Evolutionary conservation across 306 rosid species (phyloP).

Genomic region (Carpinus viminea): DNA sequence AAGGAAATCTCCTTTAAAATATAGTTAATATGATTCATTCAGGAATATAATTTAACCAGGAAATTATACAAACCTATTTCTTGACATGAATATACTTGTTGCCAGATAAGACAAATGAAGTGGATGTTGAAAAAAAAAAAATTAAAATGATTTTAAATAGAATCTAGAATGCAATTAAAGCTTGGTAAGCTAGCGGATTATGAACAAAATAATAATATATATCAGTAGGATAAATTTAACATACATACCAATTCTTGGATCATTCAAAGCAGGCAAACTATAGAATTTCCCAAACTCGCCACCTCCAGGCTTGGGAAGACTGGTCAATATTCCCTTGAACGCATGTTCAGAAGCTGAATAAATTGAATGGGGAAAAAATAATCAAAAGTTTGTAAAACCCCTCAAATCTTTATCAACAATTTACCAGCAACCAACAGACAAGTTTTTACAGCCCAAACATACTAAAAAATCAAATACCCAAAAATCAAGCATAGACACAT

Average conservation of each 20-base stretch:
- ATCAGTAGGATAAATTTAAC: background rate
- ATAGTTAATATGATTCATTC: background rate
- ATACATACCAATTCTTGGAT: constrained; percentile 27
- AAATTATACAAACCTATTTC: background rate
- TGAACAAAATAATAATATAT: background rate
- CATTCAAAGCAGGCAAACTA: constrained; percentile 28
- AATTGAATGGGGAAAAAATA: background rate
- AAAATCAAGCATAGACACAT: background rate
- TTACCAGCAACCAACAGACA: background rate
- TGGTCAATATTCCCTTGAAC: constrained; percentile 23
- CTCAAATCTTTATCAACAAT: background rate
- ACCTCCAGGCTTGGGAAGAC: constrained; percentile 34
- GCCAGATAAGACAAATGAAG: background rate
- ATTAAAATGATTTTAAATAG: background rate
- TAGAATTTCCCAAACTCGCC: constrained; percentile 32
- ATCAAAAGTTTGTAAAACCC: background rate
- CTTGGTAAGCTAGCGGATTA: background rate
- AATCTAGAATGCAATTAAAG: background rate
- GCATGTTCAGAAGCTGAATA: constrained; percentile 29
- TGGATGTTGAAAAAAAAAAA: background rate
- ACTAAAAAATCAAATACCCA: background rate
- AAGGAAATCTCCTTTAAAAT: background rate
- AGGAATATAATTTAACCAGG: background rate
- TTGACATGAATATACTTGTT: background rate
- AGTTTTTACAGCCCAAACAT: background rate